Evolutionary conservation across 805 yeast genomes (phyloP), one percentile per base, ranked within the genome.

Genomic region (Yamadazyma sp.): DNA sequence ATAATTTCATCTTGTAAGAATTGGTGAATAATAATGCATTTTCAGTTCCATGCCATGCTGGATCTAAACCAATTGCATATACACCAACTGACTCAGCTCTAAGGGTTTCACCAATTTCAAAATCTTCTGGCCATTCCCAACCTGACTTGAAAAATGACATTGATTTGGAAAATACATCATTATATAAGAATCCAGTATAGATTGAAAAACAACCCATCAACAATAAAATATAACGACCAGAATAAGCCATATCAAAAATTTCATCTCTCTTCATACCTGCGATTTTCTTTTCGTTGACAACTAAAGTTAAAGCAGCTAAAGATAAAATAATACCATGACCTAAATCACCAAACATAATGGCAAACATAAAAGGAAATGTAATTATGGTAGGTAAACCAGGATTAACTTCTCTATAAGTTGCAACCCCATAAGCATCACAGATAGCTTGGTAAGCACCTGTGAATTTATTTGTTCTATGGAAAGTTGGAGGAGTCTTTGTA

Each of bases 351-450:
- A 93, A 93, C 98, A 93, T 93, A 51, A 93, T 83, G 19, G 98
- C 97, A 66, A 93, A 93, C 95, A 93, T 85, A 60, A 93, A 93
- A 16, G 98, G 98, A 69, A 93, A 93, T 0, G 98, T 93, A 17
- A 93, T 82, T 30, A 87, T 78, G 1, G 98, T 91, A 4, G 98
- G 91, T 44, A 93, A 69, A 36, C 95, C 98, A 4, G 98, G 96
- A 59, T 93, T 93, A 19, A 93, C 93, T 61, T 93, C 98, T 49
- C 87, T 82, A 64, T 93, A 93, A 3, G 87, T 76, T 7, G 96
- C 93, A 39, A 87, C 72, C 49, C 98, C 98, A 61, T 93, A 93
- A 3, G 97, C 93, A 59, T 93, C 98, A 54, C 87, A 86, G 66
- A 93, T 88, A 31, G 78, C 70, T 68, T 93, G 99, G 70, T 87